Percentiles rank a stretch among this genome's conserved stretches.
Evolutionary conservation across 176 grass and related monocot genomes (phyloP).

Genomic region (Zea mays): DNA sequence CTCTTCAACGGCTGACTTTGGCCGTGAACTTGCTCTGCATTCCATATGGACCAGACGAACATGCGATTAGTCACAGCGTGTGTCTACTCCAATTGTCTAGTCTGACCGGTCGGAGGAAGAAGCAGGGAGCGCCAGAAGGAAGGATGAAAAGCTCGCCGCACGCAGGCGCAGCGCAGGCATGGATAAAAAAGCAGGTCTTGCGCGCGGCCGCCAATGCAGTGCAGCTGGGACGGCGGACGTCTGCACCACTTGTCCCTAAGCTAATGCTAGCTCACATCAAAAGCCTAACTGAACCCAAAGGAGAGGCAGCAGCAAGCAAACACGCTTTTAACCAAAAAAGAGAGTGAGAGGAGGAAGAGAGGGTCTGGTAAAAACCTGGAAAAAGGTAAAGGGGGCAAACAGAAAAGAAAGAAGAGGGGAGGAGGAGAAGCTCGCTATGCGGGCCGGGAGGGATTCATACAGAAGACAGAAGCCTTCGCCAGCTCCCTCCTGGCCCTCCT

Average conservation of each 20-base stretch:
- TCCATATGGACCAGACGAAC: too few species aligned
- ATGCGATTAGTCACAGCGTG: too few species aligned
- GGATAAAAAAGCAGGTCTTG: constrained; percentile 26
- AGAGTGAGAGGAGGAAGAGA: constrained; percentile 22
- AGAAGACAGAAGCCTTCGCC: constrained; percentile 4
- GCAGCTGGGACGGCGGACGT: constrained; percentile 8
- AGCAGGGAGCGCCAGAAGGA: too few species aligned
- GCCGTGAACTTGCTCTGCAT: too few species aligned
- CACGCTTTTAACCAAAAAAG: constrained; percentile 51
- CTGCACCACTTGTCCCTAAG: constrained; percentile 35
- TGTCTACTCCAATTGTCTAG: too few species aligned
- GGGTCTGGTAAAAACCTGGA: constrained; percentile 37
- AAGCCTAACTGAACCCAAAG: constrained; percentile 43
- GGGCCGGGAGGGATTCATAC: constrained; percentile 16
- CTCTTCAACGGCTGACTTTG: too few species aligned
- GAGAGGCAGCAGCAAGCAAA: neutral
- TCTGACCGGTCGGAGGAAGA: too few species aligned
- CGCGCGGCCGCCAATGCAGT: neutral
- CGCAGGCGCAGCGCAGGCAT: too few species aligned
- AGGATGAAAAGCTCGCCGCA: too few species aligned
- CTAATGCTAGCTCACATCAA: constrained; percentile 44
- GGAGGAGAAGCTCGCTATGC: constrained; percentile 39
- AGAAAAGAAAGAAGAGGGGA: neutral
- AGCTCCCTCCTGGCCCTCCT: neutral
- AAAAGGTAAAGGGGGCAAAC: constrained; percentile 34